A percentile compares a stretch with the other conserved stretches of the same genome.
These are phyloP conservation scores for Yueomyces sp. DNA, from an alignment of 1,139 yeast genomes.

Conservation along the genomic window DNA sequence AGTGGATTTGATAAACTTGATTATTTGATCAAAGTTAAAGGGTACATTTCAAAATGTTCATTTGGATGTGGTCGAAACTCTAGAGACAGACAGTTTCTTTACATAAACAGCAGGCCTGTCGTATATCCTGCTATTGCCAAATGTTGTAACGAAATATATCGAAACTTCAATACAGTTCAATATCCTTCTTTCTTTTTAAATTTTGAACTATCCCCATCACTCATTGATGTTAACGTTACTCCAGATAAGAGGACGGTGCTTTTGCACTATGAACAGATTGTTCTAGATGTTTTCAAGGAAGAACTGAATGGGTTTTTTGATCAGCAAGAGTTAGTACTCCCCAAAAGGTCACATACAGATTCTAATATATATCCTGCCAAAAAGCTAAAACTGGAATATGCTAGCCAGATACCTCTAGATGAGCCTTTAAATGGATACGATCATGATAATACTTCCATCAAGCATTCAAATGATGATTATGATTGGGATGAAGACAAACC, in stretches of 20 bases:
- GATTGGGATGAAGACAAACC: too few species aligned
- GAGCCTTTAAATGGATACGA: too few species aligned
- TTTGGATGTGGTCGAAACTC: constrained; percentile 66
- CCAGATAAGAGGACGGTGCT: constrained; percentile 77
- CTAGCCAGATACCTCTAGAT: too few species aligned
- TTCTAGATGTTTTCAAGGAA: constrained; percentile 41
- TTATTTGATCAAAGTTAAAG: constrained; percentile 32
- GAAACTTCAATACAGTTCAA: constrained; percentile 57
- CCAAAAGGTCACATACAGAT: constrained; percentile 6
- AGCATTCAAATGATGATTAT: not conserved
- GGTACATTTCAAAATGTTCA: constrained; percentile 61
- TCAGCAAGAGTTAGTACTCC: constrained; percentile 31
- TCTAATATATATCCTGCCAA: constrained; percentile 4
- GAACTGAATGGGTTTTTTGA: constrained; percentile 33
- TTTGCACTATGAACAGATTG: constrained; percentile 48
- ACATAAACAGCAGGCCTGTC: constrained; percentile 68
- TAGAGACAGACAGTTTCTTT: constrained; percentile 64
- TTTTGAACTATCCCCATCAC: constrained; percentile 37
- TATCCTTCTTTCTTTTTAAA: constrained; percentile 62
- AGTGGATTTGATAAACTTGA: constrained; percentile 9
- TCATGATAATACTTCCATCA: too few species aligned
- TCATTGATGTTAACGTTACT: constrained; percentile 72
- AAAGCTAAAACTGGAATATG: constrained; percentile 4
- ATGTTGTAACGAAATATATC: constrained; percentile 61
- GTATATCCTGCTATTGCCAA: constrained; percentile 41